phyloP scores from a whole-genome alignment of 1,284 basidiomycete species.

The Malassezia furfur region DNA sequence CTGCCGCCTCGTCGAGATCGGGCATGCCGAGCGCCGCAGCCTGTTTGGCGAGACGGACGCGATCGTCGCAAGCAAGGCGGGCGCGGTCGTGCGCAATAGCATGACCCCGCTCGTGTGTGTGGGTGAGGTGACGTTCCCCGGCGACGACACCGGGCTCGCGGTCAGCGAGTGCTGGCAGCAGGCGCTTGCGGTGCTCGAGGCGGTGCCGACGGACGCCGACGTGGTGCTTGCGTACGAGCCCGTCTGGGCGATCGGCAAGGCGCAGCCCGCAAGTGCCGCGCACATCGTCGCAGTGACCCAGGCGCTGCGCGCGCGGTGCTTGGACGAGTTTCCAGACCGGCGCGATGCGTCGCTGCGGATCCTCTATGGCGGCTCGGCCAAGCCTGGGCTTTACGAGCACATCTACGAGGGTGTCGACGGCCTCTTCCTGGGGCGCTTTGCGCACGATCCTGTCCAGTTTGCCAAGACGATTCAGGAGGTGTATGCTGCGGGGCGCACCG shows the following conservation, averaged over 20 bases:
- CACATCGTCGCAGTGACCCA: constrained; percentile 39
- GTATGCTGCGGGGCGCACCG: not conserved
- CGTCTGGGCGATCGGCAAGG: constrained; percentile 40
- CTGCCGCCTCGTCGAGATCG: constrained; percentile 36
- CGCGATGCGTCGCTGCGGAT: constrained; percentile 25
- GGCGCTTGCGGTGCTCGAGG: constrained; percentile 25
- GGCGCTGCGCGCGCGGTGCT: constrained; percentile 21
- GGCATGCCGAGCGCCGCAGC: constrained; percentile 33
- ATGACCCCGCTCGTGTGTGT: constrained; percentile 41
- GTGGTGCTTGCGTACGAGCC: constrained; percentile 41
- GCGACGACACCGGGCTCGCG: constrained; percentile 21
- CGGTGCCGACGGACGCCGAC: constrained; percentile 12
- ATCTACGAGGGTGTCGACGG: constrained; percentile 38
- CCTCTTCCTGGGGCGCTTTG: constrained; percentile 38
- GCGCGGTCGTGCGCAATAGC: constrained; percentile 22
- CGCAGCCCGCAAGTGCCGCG: constrained; percentile 30
- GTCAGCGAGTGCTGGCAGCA: constrained; percentile 37
- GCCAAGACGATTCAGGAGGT: constrained; percentile 34
- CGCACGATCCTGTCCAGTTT: constrained; percentile 34
- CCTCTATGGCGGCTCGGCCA: constrained; percentile 38
- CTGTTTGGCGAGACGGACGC: constrained; percentile 39
- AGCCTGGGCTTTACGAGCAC: constrained; percentile 33
- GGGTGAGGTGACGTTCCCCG: constrained; percentile 27
- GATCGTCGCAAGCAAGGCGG: constrained; percentile 30
- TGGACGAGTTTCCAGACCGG: constrained; percentile 12